Evolutionary conservation across 23 red algal genomes (phyloP).

Genomic region (Agarophyton chilense): DNA sequence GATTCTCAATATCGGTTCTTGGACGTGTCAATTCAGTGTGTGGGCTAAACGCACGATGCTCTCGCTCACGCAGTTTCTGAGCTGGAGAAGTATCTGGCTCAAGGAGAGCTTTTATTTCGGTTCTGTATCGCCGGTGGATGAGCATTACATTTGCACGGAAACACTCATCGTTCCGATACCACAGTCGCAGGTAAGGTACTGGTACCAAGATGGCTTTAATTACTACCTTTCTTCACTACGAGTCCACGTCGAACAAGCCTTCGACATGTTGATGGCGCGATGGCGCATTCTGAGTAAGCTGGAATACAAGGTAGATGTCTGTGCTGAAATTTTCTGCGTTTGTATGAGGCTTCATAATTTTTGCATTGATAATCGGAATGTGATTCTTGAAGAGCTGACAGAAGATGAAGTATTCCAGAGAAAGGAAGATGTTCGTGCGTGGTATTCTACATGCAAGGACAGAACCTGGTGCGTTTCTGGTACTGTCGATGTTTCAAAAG

Average conservation of each 20-base stretch:
- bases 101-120: background rate
- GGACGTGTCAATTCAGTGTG: background rate
- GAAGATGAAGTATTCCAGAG: background rate
- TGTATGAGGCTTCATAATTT: background rate
- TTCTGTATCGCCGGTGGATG: background rate
- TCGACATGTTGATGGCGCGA: too few relatives aligned
- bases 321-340: background rate
- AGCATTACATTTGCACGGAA: background rate
- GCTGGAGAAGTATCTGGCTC: background rate
- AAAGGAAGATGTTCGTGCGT: background rate
- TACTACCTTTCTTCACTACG: background rate
- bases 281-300: background rate
- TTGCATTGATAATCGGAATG: background rate
- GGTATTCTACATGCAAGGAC: background rate
- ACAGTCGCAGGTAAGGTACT: background rate
- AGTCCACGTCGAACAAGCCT: too few relatives aligned
- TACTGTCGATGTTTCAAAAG: background rate
- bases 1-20: background rate
- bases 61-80: background rate
- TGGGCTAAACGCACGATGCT: background rate
- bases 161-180: background rate
- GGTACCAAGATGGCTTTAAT: slow-evolving; percentile 9
- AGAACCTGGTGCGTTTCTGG: background rate
- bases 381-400: background rate
- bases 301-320: background rate